These are phyloP conservation scores for Hymenoscyphus salicellus DNA, from an alignment of 2,329 filamentous ascomycete species.

Conservation along the genomic window DNA sequence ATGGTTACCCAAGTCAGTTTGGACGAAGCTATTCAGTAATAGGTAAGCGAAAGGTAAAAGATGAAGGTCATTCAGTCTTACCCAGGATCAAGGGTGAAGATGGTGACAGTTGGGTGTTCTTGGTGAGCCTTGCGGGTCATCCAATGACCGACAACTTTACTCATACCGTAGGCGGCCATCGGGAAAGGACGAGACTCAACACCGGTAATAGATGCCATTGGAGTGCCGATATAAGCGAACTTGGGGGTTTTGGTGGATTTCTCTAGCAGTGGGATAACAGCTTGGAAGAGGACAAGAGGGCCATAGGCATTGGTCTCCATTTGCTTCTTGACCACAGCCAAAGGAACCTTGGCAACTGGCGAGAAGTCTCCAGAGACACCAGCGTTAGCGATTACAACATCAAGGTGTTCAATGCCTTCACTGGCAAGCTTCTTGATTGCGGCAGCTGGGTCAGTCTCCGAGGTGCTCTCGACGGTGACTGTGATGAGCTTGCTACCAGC, in stretches of 20 bases:
- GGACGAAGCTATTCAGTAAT: neutral
- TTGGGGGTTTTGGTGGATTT: conserved; percentile 33
- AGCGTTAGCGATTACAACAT: conserved; percentile 40
- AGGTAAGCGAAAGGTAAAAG: neutral
- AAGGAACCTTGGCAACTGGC: conserved; percentile 34
- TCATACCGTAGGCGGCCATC: conserved; percentile 32
- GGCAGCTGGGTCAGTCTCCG: conserved; percentile 5
- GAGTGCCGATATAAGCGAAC: conserved; percentile 34
- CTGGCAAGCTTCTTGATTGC: neutral
- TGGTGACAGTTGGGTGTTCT: conserved; percentile 25
- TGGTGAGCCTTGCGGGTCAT: conserved; percentile 29
- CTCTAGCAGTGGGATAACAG: conserved; percentile 32
- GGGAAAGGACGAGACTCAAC: conserved; percentile 9
- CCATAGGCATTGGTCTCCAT: conserved; percentile 34
- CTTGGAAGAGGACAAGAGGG: conserved; percentile 35
- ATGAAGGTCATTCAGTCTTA: neutral
- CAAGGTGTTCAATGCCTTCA: conserved; percentile 27
- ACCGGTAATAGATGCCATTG: conserved; percentile 17
- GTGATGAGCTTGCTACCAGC: conserved; percentile 33
- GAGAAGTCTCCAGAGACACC: conserved; percentile 31
- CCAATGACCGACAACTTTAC: conserved; percentile 37
- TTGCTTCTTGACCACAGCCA: conserved; percentile 27
- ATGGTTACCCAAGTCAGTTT: conserved; percentile 1
- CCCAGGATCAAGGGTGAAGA: conserved; percentile 20
- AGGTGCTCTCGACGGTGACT: conserved; percentile 34